These are phyloP conservation scores for Pestalotiopsis sp. DNA, from an alignment of 2,329 filamentous ascomycete genomes.

Conservation along the genomic window DNA sequence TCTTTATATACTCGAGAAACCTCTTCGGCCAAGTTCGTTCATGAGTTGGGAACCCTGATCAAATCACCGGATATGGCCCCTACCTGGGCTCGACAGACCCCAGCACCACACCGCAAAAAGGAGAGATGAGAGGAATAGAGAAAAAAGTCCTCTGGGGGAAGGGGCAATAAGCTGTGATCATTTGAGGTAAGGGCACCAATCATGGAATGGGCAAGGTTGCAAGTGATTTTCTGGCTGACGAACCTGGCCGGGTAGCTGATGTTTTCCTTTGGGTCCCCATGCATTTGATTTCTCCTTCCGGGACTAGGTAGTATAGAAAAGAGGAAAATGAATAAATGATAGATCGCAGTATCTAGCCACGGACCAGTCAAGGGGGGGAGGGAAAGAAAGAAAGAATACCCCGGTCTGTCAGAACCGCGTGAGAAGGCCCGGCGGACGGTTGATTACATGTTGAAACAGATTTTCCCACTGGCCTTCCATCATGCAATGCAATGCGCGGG, in stretches of 20 bases:
- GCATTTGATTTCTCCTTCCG: not conserved
- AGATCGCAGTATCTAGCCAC: not conserved
- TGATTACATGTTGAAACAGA: not conserved
- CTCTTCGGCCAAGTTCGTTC: not conserved
- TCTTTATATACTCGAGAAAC: not conserved
- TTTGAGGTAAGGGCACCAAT: conserved; percentile 7
- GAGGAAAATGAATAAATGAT: not conserved
- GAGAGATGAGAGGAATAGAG: not conserved
- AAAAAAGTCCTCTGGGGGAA: not conserved
- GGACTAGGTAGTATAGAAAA: not conserved
- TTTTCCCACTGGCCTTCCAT: not conserved
- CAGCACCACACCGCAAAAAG: not conserved
- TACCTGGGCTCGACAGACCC: not conserved
- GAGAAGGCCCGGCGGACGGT: not conserved
- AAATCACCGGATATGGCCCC: not conserved
- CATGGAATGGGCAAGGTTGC: not conserved
- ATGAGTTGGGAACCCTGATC: not conserved
- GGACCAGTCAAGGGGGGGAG: not conserved
- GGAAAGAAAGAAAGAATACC: not conserved
- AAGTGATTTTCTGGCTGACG: conserved; percentile 9
- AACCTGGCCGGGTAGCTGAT: conserved; percentile 3
- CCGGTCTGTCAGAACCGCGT: not conserved
- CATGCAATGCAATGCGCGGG: not conserved
- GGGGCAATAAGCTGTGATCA: conserved; percentile 4
- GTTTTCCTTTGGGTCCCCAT: not conserved